These are phyloP conservation scores for Diaporthe batatas DNA, from an alignment of 2,329 filamentous ascomycete species.

Conservation along the genomic window DNA sequence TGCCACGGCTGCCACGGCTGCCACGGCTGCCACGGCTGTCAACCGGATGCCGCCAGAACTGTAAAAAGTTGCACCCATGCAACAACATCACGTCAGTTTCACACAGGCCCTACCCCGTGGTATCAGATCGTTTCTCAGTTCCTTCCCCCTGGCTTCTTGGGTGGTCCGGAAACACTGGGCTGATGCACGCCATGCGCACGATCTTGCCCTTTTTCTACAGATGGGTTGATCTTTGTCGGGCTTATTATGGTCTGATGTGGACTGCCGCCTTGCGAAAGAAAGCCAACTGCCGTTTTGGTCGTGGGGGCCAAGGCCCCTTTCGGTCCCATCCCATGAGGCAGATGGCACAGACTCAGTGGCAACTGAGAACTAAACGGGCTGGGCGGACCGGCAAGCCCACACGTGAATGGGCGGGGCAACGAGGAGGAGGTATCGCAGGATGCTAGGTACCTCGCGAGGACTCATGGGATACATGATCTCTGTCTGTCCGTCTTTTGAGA, in stretches of 20 bases:
- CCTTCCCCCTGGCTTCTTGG: background rate
- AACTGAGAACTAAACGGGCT: background rate
- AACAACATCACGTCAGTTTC: background rate
- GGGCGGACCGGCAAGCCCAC: background rate
- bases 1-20: conserved; percentile 3
- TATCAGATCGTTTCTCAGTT: background rate
- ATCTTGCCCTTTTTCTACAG: background rate
- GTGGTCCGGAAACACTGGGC: background rate
- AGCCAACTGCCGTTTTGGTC: background rate
- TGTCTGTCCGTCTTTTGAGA: conserved; percentile 3
- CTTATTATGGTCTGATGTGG: too few relatives aligned
- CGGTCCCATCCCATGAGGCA: too few relatives aligned
- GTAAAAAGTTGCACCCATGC: background rate
- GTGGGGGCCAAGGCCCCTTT: background rate
- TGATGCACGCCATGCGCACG: background rate
- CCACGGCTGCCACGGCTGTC: conserved; percentile 1
- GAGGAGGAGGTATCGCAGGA: conserved; percentile 9
- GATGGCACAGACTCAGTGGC: conserved; percentile 1
- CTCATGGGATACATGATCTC: conserved; percentile 6
- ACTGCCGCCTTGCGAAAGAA: background rate
- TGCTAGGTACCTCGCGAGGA: background rate
- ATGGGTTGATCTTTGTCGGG: background rate
- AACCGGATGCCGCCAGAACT: conserved; percentile 5
- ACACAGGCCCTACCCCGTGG: background rate
- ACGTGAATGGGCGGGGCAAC: background rate